Conservation (phyloP, 2,329 filamentous ascomycete genomes). For the Penicillium freii region DNA sequence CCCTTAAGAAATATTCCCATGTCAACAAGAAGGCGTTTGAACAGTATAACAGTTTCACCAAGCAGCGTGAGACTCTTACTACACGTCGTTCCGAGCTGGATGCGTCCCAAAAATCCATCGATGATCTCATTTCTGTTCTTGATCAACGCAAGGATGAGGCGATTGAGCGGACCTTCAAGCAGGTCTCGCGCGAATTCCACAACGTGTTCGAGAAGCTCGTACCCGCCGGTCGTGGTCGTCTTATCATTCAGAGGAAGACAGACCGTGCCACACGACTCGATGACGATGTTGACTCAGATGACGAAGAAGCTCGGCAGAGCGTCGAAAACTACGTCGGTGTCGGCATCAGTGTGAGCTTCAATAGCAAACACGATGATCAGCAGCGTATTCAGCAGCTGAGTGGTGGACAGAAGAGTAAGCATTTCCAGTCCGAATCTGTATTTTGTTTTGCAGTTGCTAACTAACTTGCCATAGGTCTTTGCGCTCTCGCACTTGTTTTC, state of each 20-base stretch:
- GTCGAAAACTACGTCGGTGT: slow-evolving; percentile 97
- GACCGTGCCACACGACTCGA: slow-evolving; percentile 65
- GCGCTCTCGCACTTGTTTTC: slow-evolving; percentile 95
- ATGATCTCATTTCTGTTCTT: slow-evolving; percentile 86
- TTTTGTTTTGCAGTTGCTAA: slow-evolving; percentile 10
- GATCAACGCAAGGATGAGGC: slow-evolving; percentile 97
- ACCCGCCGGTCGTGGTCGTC: slow-evolving; percentile 82
- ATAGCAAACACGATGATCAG: slow-evolving; percentile 97
- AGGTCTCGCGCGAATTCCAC: slow-evolving; percentile 90
- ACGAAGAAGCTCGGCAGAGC: slow-evolving; percentile 57
- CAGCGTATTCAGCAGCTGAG: slow-evolving; percentile 96
- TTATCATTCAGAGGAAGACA: slow-evolving; percentile 88
- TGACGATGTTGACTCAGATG: slow-evolving; percentile 67
- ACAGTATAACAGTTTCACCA: slow-evolving; percentile 96
- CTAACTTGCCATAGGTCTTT: slow-evolving; percentile 63
- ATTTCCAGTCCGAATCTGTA: slow-evolving; percentile 15
- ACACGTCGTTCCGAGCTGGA: slow-evolving; percentile 85
- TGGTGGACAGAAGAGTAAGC: slow-evolving; percentile 92
- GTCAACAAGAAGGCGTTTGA: slow-evolving; percentile 99
- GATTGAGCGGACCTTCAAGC: slow-evolving; percentile 97
- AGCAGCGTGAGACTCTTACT: slow-evolving; percentile 81
- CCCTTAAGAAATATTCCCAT: slow-evolving; percentile 92
- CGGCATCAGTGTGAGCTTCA: slow-evolving; percentile 96
- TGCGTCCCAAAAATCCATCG: slow-evolving; percentile 79
- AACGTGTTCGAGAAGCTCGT: slow-evolving; percentile 94